These are phyloP conservation scores for Schizonepeta tenuifolia DNA, from an alignment of 257 asterid species.

Conservation along the genomic window DNA sequence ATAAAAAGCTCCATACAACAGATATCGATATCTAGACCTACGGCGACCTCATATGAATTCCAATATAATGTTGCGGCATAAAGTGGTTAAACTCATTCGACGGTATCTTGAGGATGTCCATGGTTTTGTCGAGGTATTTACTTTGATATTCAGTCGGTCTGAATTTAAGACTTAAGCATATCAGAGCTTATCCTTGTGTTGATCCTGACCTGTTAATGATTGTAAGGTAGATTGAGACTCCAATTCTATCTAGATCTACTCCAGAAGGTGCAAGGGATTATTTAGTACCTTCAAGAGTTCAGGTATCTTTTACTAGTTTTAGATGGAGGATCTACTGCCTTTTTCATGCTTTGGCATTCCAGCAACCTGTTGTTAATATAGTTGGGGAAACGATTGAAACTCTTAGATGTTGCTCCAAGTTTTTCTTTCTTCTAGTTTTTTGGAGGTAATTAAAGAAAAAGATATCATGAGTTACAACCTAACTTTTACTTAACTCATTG, in stretches of 20 bases:
- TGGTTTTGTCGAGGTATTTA: slow-evolving; percentile 92
- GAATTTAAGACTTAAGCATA: slow-evolving; percentile 15
- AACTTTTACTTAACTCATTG: neutral
- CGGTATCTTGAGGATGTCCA: slow-evolving; percentile 87
- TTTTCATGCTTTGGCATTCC: slow-evolving; percentile 6
- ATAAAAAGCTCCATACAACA: slow-evolving; percentile 40
- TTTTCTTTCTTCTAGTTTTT: neutral
- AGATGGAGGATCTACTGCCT: slow-evolving; percentile 1
- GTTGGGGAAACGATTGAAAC: slow-evolving; percentile 2
- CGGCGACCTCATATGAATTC: slow-evolving; percentile 80
- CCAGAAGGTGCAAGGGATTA: slow-evolving; percentile 99
- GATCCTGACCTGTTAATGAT: slow-evolving; percentile 77
- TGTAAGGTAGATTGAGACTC: slow-evolving; percentile 99
- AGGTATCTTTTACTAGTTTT: slow-evolving; percentile 52
- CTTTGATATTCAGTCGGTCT: slow-evolving; percentile 23
- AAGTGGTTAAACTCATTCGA: slow-evolving; percentile 85
- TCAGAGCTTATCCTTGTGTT: slow-evolving; percentile 43
- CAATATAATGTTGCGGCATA: slow-evolving; percentile 86
- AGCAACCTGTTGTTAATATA: slow-evolving; percentile 17
- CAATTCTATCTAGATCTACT: slow-evolving; percentile 96
- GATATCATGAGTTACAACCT: neutral
- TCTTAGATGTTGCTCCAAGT: neutral
- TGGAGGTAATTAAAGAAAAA: slow-evolving; percentile 9
- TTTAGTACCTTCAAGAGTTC: slow-evolving; percentile 97
- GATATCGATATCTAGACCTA: slow-evolving; percentile 95